Conservation (phyloP, 2,329 filamentous ascomycete species). For the Exophiala alcalophila region DNA sequence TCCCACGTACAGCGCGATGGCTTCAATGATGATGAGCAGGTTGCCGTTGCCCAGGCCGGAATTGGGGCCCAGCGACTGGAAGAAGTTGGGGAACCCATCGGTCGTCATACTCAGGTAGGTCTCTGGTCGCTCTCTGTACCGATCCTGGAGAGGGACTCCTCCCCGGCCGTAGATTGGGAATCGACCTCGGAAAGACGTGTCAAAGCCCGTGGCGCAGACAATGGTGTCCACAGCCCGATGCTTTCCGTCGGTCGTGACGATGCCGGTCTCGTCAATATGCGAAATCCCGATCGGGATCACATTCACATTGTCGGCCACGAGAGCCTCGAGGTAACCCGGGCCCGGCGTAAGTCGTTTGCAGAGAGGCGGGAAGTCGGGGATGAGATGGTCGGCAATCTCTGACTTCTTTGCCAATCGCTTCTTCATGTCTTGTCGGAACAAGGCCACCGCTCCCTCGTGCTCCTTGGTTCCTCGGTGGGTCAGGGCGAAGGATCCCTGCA, state of each 20-base stretch:
- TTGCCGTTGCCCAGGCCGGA: constrained; percentile 34
- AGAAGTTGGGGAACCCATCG: constrained; percentile 37
- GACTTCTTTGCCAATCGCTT: constrained; percentile 33
- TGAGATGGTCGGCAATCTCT: constrained; percentile 37
- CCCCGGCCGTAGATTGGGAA: constrained; percentile 38
- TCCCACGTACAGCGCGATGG: constrained; percentile 33
- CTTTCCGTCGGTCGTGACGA: constrained; percentile 33
- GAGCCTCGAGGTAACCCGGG: constrained; percentile 39
- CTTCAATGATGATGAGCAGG: constrained; percentile 29
- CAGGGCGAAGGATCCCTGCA: constrained; percentile 31
- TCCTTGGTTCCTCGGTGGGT: constrained; percentile 26
- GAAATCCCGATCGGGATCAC: constrained; percentile 20
- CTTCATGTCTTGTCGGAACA: constrained; percentile 27
- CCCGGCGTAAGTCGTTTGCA: constrained; percentile 48
- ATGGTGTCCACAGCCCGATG: constrained; percentile 37
- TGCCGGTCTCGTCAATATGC: constrained; percentile 23
- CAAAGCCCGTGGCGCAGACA: constrained; percentile 41
- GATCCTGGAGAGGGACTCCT: constrained; percentile 30
- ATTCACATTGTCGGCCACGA: constrained; percentile 30
- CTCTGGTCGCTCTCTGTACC: constrained; percentile 34
- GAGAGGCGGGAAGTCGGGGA: constrained; percentile 42
- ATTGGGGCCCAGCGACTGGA: constrained; percentile 37
- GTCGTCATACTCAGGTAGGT: constrained; percentile 38
- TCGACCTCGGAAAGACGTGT: constrained; percentile 37
- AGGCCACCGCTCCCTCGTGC: constrained; percentile 18